These are phyloP conservation scores for Apodospora peruviana DNA, from an alignment of 495 filamentous ascomycete species.

Conservation along the genomic window DNA sequence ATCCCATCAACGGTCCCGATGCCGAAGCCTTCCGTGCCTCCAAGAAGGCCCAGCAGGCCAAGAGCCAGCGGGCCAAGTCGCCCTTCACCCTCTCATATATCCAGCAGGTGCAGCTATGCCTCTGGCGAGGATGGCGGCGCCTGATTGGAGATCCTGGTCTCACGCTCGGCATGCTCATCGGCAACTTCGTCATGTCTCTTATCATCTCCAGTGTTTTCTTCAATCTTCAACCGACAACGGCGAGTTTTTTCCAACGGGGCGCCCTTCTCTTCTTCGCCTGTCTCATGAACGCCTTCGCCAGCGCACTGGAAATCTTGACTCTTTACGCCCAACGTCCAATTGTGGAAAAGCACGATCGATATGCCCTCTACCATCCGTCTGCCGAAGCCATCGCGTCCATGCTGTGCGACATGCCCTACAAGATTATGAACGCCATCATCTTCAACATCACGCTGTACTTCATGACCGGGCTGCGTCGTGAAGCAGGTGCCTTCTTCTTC, in stretches of 20 bases:
- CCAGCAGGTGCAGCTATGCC: conserved; percentile 68
- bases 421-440: conserved; percentile 38
- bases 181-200: conserved; percentile 68
- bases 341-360: conserved; percentile 85
- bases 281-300: conserved; percentile 79
- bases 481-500: conserved; percentile 74
- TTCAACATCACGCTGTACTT: conserved; percentile 81
- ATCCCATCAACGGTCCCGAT: conserved; percentile 59
- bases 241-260: conserved; percentile 72
- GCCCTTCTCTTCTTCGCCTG: conserved; percentile 84
- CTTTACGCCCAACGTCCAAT: conserved; percentile 84
- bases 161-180: conserved; percentile 63
- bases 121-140: conserved; percentile 66
- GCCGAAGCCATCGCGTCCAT: conserved; percentile 82
- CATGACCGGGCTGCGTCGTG: conserved; percentile 75
- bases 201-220: conserved; percentile 82
- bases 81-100: conserved; percentile 71
- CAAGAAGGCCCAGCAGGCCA: conserved; percentile 61
- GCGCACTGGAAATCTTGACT: conserved; percentile 73
- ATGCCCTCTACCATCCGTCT: conserved; percentile 88
- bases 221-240: conserved; percentile 57
- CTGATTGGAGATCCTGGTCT: conserved; percentile 67
- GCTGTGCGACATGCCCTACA: conserved; percentile 76
- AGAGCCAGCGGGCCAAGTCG: conserved; percentile 54
- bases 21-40: conserved; percentile 65